These are phyloP conservation scores for Saprolegnia diclina DNA, from an alignment of 352 stramenopile species.

Conservation along the genomic window DNA sequence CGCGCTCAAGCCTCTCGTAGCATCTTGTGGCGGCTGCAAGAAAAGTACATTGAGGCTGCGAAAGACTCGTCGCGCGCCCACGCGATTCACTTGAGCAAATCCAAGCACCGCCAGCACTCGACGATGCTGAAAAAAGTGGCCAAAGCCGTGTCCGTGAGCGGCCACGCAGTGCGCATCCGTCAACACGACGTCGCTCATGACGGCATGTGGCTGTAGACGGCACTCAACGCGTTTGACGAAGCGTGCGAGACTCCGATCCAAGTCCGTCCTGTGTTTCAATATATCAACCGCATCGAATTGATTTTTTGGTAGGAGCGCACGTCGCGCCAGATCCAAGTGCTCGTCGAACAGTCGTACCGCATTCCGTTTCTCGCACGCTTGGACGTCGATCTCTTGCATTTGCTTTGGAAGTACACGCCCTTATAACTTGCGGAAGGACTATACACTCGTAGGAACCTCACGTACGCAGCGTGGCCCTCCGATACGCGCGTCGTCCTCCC, in stretches of 20 bases:
- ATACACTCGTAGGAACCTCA: not conserved
- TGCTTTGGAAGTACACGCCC: conserved; percentile 4
- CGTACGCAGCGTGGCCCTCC: not conserved
- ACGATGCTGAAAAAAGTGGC: not conserved
- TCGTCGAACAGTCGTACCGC: conserved; percentile 12
- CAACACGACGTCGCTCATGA: not conserved
- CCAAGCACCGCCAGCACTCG: not conserved
- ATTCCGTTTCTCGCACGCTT: conserved; percentile 12
- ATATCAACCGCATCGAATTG: no score
- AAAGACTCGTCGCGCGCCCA: conserved; percentile 15
- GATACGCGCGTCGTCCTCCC: not conserved
- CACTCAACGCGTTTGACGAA: not conserved
- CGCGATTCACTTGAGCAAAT: conserved; percentile 10
- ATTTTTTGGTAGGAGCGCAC: not conserved
- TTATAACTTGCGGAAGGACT: not conserved
- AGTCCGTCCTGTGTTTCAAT: not conserved
- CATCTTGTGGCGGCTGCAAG: conserved; percentile 12
- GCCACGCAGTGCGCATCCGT: not conserved
- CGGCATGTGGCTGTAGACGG: not conserved
- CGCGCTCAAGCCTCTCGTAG: not conserved
- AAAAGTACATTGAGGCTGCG: conserved; percentile 20
- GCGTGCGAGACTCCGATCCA: conserved; percentile 7
- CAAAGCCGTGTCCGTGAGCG: conserved; percentile 2
- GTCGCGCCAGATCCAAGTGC: not conserved
- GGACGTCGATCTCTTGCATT: not conserved